Evolutionary conservation across 148 eudicot species (phyloP).

Genomic region (Hydrangea macrophylla): DNA sequence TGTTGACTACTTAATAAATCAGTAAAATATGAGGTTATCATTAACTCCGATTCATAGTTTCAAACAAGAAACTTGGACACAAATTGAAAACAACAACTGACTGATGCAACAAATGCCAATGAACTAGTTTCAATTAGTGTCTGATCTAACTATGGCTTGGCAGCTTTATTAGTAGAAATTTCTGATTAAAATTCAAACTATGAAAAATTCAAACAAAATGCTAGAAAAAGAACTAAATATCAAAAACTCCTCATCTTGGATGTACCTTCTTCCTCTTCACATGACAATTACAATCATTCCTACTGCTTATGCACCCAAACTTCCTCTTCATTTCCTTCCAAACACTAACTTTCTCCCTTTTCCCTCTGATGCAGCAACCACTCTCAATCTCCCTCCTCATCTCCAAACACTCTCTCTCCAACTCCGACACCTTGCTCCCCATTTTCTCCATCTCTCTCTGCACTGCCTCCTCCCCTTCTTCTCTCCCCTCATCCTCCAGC

Average conservation of each 20-base stretch:
- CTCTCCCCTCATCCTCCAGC: constrained; percentile 20
- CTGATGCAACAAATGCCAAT: not conserved
- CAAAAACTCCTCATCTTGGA: constrained; percentile 20
- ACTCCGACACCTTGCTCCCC: constrained; percentile 40
- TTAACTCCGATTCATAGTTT: not conserved
- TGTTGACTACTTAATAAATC: not conserved
- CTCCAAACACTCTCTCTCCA: constrained; percentile 40
- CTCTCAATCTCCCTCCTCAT: constrained; percentile 43
- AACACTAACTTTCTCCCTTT: constrained; percentile 45
- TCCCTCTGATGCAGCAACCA: constrained; percentile 20
- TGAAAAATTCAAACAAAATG: not conserved
- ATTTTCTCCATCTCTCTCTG: constrained; percentile 34
- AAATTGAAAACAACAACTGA: not conserved
- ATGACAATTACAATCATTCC: constrained; percentile 39
- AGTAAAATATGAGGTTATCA: not conserved
- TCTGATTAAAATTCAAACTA: not conserved
- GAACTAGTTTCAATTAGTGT: not conserved
- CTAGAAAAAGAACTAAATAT: not conserved
- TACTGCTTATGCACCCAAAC: constrained; percentile 58
- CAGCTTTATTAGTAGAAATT: not conserved
- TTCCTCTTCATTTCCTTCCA: constrained; percentile 87
- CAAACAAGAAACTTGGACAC: not conserved
- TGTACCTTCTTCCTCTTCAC: constrained; percentile 57
- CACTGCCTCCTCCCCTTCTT: constrained; percentile 15
- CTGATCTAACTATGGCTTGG: too few species aligned